These are phyloP conservation scores for Lophium mytilinum DNA, from an alignment of 495 filamentous ascomycete genomes.

Conservation along the genomic window DNA sequence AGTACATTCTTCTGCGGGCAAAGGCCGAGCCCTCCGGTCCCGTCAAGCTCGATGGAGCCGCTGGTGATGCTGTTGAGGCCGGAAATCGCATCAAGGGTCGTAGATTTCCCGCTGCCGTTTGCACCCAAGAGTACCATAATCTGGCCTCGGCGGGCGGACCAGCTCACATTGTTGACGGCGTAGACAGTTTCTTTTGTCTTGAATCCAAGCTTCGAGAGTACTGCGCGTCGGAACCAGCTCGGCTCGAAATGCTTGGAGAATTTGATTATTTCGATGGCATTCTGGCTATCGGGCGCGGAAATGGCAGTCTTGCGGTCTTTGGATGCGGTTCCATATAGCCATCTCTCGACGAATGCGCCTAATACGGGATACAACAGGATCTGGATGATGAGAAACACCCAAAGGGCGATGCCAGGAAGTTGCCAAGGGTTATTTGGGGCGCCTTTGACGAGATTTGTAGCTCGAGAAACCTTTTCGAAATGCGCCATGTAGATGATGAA, in stretches of 20 bases:
- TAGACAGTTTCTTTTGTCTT: conserved; percentile 49
- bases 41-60: conserved; percentile 65
- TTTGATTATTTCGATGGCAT: conserved; percentile 49
- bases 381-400: conserved; percentile 63
- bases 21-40: conserved; percentile 69
- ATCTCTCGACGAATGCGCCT: conserved; percentile 61
- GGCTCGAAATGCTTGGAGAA: conserved; percentile 73
- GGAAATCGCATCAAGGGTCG: conserved; percentile 77
- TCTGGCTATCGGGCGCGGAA: conserved; percentile 12
- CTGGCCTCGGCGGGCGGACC: conserved; percentile 62
- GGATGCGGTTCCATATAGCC: conserved; percentile 66
- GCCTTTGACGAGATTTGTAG: conserved; percentile 27
- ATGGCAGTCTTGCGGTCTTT: conserved; percentile 45
- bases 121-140: conserved; percentile 79
- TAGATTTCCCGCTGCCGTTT: conserved; percentile 82
- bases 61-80: conserved; percentile 67
- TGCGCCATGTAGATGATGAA: conserved; percentile 36
- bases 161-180: conserved; percentile 64
- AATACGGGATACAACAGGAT: conserved; percentile 64
- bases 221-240: conserved; percentile 45
- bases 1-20: conserved; percentile 79
- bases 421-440: conserved; percentile 46
- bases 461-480: conserved; percentile 21
- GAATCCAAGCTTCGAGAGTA: conserved; percentile 43
- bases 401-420: conserved; percentile 60